A percentile compares a stretch with the other conserved stretches of the same genome.
Conservation (phyloP, 164 flowering plant species). For the Taxillus chinensis region DNA sequence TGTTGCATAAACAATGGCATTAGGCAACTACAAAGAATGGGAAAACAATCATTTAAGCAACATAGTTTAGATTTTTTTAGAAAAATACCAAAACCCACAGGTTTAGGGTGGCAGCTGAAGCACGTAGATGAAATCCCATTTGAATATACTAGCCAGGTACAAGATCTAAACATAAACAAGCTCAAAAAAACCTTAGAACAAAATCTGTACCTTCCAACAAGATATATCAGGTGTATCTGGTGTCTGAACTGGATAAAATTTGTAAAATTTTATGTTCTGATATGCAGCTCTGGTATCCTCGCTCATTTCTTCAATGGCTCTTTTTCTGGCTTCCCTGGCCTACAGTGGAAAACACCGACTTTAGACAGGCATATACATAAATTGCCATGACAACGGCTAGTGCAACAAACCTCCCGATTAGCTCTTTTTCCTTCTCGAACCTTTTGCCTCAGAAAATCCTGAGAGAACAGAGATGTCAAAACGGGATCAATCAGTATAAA, state of each 20-base stretch:
- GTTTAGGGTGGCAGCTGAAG: too few relatives aligned
- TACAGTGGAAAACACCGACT: constrained; percentile 11
- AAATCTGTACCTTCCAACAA: constrained; percentile 39
- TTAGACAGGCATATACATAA: not conserved
- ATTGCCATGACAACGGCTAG: not conserved
- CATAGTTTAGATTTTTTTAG: too few relatives aligned
- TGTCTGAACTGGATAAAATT: constrained; percentile 80
- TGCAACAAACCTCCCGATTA: constrained; percentile 53
- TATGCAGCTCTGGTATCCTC: constrained; percentile 56
- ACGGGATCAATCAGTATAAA: not conserved
- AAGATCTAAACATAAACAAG: too few relatives aligned
- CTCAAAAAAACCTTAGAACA: too few relatives aligned
- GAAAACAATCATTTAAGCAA: too few relatives aligned
- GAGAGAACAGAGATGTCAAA: not conserved
- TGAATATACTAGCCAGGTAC: too few relatives aligned
- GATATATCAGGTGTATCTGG: constrained; percentile 81
- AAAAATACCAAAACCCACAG: too few relatives aligned
- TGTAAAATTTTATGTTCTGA: constrained; percentile 71
- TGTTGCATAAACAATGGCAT: too few relatives aligned
- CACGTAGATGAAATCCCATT: too few relatives aligned
- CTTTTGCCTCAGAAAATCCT: constrained; percentile 76
- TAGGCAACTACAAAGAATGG: too few relatives aligned
- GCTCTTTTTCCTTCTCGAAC: constrained; percentile 79
- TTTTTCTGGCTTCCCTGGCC: constrained; percentile 84
- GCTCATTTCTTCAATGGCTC: constrained; percentile 67